Percentiles rank a stretch among this genome's conserved stretches.
phyloP scores from a whole-genome alignment of 371 early-diverging fungal species.

The Chytridium lagenaria region DNA sequence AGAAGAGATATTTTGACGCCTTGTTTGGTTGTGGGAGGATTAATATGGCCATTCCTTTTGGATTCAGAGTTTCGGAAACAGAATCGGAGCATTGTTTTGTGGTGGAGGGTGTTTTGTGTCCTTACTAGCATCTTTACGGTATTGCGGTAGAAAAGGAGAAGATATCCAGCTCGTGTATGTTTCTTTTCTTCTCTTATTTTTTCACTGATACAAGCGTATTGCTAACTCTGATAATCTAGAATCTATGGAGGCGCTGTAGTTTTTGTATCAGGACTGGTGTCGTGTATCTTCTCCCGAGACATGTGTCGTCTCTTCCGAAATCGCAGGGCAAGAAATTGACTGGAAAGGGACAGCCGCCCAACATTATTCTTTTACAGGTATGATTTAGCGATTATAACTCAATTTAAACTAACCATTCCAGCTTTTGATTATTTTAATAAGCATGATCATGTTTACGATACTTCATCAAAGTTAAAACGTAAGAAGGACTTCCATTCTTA shows the following conservation, averaged over 20 bases:
- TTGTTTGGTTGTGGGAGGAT: slow-evolving; percentile 37
- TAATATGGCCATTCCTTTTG: slow-evolving; percentile 69
- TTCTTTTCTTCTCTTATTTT: neutral
- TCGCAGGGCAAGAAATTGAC: neutral
- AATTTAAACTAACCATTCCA: slow-evolving; percentile 11
- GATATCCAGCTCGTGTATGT: slow-evolving; percentile 75
- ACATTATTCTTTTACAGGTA: slow-evolving; percentile 31
- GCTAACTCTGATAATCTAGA: slow-evolving; percentile 22
- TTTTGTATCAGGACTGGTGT: slow-evolving; percentile 34
- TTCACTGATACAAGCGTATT: neutral
- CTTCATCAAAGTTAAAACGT: slow-evolving; percentile 45
- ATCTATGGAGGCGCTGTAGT: slow-evolving; percentile 42
- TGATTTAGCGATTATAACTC: neutral
- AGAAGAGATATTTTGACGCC: slow-evolving; percentile 64
- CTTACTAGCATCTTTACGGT: slow-evolving; percentile 82
- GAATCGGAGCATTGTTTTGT: slow-evolving; percentile 48
- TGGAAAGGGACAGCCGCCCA: neutral
- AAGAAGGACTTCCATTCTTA: slow-evolving; percentile 74
- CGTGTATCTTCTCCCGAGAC: slow-evolving; percentile 36
- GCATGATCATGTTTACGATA: slow-evolving; percentile 43
- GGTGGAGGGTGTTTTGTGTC: slow-evolving; percentile 74
- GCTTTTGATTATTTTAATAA: slow-evolving; percentile 29
- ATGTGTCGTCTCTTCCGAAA: slow-evolving; percentile 30
- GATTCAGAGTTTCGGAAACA: slow-evolving; percentile 59
- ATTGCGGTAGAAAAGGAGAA: slow-evolving; percentile 85